A percentile compares a stretch with the other conserved stretches of the same genome.
Evolutionary conservation across 2,329 filamentous ascomycete genomes (phyloP).

Genomic region (Coniochaeta sp.): DNA sequence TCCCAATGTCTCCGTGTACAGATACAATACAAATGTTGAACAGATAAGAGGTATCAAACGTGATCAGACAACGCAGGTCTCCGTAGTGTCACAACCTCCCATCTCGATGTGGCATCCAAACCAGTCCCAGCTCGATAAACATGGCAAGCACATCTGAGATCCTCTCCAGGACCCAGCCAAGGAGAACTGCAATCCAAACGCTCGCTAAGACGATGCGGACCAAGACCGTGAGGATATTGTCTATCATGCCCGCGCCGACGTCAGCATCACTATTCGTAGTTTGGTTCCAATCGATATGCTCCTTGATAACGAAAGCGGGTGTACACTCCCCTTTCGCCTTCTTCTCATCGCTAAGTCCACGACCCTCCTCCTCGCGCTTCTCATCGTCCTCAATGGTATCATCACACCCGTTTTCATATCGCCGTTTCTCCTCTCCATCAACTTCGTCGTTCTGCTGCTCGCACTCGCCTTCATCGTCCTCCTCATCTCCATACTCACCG

Average conservation of each 20-base stretch:
- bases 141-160: constrained; percentile 11
- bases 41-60: not conserved
- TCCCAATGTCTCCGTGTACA: not conserved
- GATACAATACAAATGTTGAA: not conserved
- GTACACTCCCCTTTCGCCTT: not conserved
- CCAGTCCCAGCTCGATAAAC: constrained; percentile 9
- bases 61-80: not conserved
- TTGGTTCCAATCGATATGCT: not conserved
- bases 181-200: constrained; percentile 10
- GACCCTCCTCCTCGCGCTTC: not conserved
- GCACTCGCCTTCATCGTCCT: not conserved
- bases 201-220: constrained; percentile 14
- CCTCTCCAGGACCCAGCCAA: constrained; percentile 14
- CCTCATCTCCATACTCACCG: not conserved
- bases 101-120: not conserved
- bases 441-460: not conserved
- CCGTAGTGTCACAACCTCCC: not conserved
- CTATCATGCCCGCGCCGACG: constrained; percentile 9
- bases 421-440: not conserved
- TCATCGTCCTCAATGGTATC: not conserved
- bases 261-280: not conserved
- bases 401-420: not conserved
- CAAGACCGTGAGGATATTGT: constrained; percentile 12
- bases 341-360: not conserved
- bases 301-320: not conserved